phyloP scores from a whole-genome alignment of 768 basidiomycete species.

The Suillus lakei region DNA sequence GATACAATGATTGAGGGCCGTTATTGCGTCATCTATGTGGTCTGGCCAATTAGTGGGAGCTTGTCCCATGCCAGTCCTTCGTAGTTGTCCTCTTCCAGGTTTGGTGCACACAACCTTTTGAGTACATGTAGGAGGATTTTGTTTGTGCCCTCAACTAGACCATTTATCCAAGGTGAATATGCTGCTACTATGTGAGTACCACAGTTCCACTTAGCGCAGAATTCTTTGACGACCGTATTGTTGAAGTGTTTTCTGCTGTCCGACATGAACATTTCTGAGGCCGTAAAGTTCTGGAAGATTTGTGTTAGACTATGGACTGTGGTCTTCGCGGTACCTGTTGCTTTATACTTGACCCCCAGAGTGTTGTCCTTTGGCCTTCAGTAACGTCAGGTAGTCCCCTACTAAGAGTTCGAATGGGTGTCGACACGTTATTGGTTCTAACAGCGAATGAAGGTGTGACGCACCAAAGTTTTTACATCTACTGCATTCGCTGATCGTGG shows the following conservation, averaged over 20 bases:
- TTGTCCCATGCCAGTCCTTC: slow-evolving; percentile 28
- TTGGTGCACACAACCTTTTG: slow-evolving; percentile 20
- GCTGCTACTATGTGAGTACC: slow-evolving; percentile 19
- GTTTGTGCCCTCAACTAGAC: neutral
- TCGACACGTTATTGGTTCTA: slow-evolving; percentile 24
- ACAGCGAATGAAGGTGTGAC: slow-evolving; percentile 20
- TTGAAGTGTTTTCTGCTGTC: slow-evolving; percentile 34
- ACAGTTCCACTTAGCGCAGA: neutral
- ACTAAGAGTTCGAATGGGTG: slow-evolving; percentile 24
- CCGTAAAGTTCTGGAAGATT: slow-evolving; percentile 18
- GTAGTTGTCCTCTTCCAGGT: slow-evolving; percentile 20
- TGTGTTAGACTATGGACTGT: slow-evolving; percentile 19
- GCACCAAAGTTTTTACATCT: slow-evolving; percentile 18
- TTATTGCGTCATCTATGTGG: too few species aligned
- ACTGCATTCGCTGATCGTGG: slow-evolving; percentile 7
- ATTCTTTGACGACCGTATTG: slow-evolving; percentile 17
- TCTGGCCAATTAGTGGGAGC: too few species aligned
- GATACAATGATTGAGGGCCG: too few species aligned
- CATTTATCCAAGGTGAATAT: slow-evolving; percentile 32
- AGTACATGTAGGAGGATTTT: too few species aligned
- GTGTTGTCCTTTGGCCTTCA: slow-evolving; percentile 20
- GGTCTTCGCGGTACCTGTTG: slow-evolving; percentile 19
- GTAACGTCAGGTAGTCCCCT: slow-evolving; percentile 17
- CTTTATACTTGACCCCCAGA: slow-evolving; percentile 28
- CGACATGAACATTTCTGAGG: slow-evolving; percentile 24